These are phyloP conservation scores for Corymbia calophylla DNA, from an alignment of 441 rosid species.

Conservation along the genomic window DNA sequence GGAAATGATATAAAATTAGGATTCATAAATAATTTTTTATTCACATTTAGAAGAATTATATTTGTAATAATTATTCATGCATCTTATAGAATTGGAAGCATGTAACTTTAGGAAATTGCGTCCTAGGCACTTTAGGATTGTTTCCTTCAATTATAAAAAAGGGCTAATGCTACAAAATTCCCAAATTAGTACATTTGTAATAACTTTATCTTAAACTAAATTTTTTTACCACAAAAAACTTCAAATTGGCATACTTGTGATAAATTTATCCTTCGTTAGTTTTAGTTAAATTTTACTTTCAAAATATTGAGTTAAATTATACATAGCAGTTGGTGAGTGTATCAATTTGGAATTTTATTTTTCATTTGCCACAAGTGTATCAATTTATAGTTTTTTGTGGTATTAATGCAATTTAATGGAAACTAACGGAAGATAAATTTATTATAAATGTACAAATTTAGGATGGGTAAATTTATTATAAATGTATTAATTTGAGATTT, in stretches of 20 bases:
- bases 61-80: not conserved
- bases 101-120: not conserved
- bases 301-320: too few species aligned
- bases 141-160: not conserved
- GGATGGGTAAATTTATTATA: too few species aligned
- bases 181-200: too few species aligned
- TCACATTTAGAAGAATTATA: not conserved
- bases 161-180: fast-evolving
- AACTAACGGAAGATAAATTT: too few species aligned
- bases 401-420: too few species aligned
- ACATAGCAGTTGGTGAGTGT: fast-evolving
- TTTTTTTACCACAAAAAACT: too few species aligned
- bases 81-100: not conserved
- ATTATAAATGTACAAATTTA: fast-evolving
- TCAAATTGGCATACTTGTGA: too few species aligned
- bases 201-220: not conserved
- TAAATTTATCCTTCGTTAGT: fast-evolving
- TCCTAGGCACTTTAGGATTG: not conserved
- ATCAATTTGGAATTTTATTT: too few species aligned
- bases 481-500: fast-evolving
- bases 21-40: not conserved
- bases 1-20: not conserved
- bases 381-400: too few species aligned
- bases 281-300: too few species aligned
- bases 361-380: too few species aligned